Conservation (phyloP, 768 basidiomycete species). For the Boletus rubroflammeus region DNA sequence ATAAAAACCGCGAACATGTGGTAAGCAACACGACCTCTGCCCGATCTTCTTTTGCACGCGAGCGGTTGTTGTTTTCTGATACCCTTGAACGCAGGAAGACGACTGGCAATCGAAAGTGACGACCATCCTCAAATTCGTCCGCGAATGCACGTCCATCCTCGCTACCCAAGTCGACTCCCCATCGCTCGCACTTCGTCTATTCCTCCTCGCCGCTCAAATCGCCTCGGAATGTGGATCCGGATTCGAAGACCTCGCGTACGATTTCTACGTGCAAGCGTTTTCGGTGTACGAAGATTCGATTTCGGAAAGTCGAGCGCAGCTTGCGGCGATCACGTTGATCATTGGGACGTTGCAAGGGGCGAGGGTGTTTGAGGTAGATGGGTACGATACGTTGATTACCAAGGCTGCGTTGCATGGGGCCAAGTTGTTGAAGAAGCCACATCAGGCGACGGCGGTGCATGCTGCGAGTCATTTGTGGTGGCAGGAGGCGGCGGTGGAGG, state of each 20-base stretch:
- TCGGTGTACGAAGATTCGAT: constrained; percentile 98
- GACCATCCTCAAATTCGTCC: constrained; percentile 89
- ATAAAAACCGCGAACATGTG: constrained; percentile 76
- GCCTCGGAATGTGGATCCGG: constrained; percentile 91
- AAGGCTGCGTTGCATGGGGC: constrained; percentile 98
- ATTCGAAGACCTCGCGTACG: constrained; percentile 94
- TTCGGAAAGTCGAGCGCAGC: constrained; percentile 90
- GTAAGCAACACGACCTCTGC: constrained; percentile 40
- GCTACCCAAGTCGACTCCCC: constrained; percentile 92
- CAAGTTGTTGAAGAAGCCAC: constrained; percentile 95
- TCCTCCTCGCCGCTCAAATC: constrained; percentile 93
- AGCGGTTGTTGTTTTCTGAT: constrained; percentile 1
- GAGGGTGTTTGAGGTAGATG: constrained; percentile 88
- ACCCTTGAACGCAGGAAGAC: constrained; percentile 51
- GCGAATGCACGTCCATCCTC: constrained; percentile 89
- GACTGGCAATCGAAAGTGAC: constrained; percentile 86
- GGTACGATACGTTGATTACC: constrained; percentile 96
- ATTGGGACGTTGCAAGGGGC: constrained; percentile 88
- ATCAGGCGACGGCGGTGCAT: constrained; percentile 92
- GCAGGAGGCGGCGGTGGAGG: constrained; percentile 63
- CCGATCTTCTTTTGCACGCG: neutral
- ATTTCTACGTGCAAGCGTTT: constrained; percentile 97
- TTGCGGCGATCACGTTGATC: constrained; percentile 95
- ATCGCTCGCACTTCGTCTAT: constrained; percentile 87
- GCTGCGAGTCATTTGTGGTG: constrained; percentile 98